Conservation (phyloP, 768 basidiomycete genomes). For the Naematelia aurantialba region DNA sequence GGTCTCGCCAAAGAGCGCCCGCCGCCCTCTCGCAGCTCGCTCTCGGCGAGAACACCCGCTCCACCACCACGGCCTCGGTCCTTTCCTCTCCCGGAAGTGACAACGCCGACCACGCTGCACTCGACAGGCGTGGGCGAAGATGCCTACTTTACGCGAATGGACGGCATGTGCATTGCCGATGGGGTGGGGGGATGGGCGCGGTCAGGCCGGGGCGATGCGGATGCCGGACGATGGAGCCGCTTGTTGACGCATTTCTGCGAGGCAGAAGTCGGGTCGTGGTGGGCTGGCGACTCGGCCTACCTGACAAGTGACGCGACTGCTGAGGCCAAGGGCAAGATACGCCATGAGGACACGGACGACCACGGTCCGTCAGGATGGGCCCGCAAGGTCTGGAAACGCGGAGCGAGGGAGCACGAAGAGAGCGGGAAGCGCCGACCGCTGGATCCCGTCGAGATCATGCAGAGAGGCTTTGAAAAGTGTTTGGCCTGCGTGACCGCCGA, state of each 20-base stretch:
- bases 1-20: constrained; percentile 70
- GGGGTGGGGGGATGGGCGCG: constrained; percentile 89
- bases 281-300: constrained; percentile 32
- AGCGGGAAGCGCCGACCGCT: constrained; percentile 27
- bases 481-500: constrained; percentile 48
- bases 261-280: constrained; percentile 39
- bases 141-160: constrained; percentile 62
- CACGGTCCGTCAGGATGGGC: constrained; percentile 8
- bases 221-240: constrained; percentile 56
- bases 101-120: constrained; percentile 30
- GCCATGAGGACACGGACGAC: constrained; percentile 1
- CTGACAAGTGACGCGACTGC: not conserved
- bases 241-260: constrained; percentile 76
- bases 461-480: constrained; percentile 55
- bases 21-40: constrained; percentile 15
- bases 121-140: constrained; percentile 73
- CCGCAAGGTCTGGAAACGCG: constrained; percentile 10
- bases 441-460: constrained; percentile 55
- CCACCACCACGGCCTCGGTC: constrained; percentile 34
- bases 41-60: constrained; percentile 28
- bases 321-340: not conserved
- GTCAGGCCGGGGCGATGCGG: constrained; percentile 50
- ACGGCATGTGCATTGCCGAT: constrained; percentile 90
- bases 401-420: constrained; percentile 4
- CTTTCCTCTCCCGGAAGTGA: constrained; percentile 42